Percentiles rank a stretch among this genome's conserved stretches.
These are phyloP conservation scores for Thermothelomyces thermophilus DNA, from an alignment of 2,329 filamentous ascomycete species.

Conservation along the genomic window DNA sequence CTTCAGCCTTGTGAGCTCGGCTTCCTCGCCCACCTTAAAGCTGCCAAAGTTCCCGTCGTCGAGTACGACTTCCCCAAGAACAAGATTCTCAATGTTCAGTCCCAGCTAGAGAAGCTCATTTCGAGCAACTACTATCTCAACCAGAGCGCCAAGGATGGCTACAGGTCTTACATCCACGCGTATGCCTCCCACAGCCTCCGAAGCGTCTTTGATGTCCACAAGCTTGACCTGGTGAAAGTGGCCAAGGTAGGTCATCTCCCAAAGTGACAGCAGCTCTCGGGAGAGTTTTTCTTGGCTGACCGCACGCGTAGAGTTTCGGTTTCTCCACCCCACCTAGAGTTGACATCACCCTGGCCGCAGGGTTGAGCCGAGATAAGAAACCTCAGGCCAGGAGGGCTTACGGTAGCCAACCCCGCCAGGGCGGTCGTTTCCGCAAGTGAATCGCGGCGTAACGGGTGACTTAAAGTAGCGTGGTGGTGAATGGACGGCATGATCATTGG, in stretches of 20 bases:
- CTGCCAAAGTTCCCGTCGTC: constrained; percentile 84
- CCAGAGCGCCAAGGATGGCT: constrained; percentile 72
- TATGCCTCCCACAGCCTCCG: constrained; percentile 82
- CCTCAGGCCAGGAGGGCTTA: constrained; percentile 59
- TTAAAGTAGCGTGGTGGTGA: background rate
- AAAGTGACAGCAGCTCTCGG: no score
- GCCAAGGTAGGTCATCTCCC: constrained; percentile 46
- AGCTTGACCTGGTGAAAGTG: constrained; percentile 75
- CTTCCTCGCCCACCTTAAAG: constrained; percentile 85
- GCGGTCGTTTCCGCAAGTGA: constrained; percentile 6
- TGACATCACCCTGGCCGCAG: constrained; percentile 70
- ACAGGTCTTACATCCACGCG: constrained; percentile 86
- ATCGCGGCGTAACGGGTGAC: background rate
- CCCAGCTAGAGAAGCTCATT: constrained; percentile 90
- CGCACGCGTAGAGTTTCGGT: constrained; percentile 53
- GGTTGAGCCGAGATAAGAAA: constrained; percentile 69
- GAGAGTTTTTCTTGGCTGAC: constrained; percentile 13
- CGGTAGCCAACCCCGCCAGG: constrained; percentile 55
- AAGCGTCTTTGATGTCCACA: constrained; percentile 78
- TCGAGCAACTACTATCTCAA: constrained; percentile 95
- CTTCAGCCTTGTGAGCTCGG: constrained; percentile 86
- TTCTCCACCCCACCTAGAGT: constrained; percentile 71
- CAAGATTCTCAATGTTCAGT: constrained; percentile 86
- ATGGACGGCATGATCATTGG: background rate
- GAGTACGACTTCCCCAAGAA: constrained; percentile 93